Evolutionary conservation across 768 basidiomycete genomes (phyloP).

Genomic region (Pleurotus giganteus): DNA sequence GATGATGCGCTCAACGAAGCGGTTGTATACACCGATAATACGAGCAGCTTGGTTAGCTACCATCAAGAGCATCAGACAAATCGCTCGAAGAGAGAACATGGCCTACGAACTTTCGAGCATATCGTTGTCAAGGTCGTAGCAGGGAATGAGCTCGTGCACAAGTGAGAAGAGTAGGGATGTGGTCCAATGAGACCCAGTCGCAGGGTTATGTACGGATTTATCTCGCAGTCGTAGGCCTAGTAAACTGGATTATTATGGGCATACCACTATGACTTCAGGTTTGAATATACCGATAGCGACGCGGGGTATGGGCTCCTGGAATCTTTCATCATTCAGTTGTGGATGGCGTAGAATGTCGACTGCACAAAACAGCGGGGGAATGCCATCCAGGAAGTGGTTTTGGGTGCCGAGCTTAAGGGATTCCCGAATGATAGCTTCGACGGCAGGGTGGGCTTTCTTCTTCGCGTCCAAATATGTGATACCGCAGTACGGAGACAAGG

Average conservation of each 20-base stretch:
- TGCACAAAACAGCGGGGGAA: constrained; percentile 64
- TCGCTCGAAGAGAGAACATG: neutral
- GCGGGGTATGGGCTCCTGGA: constrained; percentile 43
- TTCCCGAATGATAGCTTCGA: constrained; percentile 75
- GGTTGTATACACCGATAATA: constrained; percentile 64
- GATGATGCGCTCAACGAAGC: constrained; percentile 57
- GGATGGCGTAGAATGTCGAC: constrained; percentile 40
- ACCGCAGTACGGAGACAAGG: constrained; percentile 67
- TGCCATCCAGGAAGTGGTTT: constrained; percentile 74
- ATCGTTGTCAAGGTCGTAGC: constrained; percentile 42
- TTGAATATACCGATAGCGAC: constrained; percentile 53
- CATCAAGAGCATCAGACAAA: neutral
- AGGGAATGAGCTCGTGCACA: constrained; percentile 62
- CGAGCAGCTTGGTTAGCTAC: constrained; percentile 42
- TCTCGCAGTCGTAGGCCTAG: constrained; percentile 70
- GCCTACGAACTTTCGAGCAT: constrained; percentile 44
- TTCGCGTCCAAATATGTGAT: constrained; percentile 64
- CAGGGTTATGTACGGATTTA: constrained; percentile 59
- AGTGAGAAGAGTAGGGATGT: constrained; percentile 73
- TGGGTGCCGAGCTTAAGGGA: constrained; percentile 82
- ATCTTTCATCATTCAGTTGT: constrained; percentile 29
- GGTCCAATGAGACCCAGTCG: constrained; percentile 66
- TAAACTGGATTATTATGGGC: constrained; percentile 4
- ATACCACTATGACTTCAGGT: neutral
- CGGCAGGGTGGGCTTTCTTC: constrained; percentile 53